Evolutionary conservation across 208 protist species (phyloP).

Genomic region (Leishmania martiniquensis): DNA sequence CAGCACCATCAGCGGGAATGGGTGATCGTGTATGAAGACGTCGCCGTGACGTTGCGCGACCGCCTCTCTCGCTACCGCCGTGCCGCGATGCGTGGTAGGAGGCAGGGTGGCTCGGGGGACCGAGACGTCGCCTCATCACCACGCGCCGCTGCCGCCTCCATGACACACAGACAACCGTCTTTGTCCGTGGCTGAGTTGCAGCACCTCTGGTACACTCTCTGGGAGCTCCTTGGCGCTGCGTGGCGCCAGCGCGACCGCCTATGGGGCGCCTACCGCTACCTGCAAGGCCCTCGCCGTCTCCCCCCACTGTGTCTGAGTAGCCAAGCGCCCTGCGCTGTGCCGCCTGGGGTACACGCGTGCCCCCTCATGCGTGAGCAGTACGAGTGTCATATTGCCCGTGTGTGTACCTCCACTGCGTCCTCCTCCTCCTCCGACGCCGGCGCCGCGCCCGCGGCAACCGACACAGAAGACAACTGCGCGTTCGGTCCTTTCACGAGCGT

Average conservation of each 20-base stretch:
- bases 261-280: slow-evolving; percentile 49
- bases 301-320: slow-evolving; percentile 19
- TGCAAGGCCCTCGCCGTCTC: slow-evolving; percentile 24
- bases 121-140: not conserved
- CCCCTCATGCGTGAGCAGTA: slow-evolving; percentile 24
- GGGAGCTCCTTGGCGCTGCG: slow-evolving; percentile 58
- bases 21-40: slow-evolving; percentile 72
- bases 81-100: slow-evolving; percentile 6
- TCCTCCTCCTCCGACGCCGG: not conserved
- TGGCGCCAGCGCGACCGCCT: slow-evolving; percentile 76
- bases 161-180: not conserved
- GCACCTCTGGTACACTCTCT: slow-evolving; percentile 64
- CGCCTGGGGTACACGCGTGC: slow-evolving; percentile 28
- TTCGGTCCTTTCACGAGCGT: slow-evolving; percentile 72
- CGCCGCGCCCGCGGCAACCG: not conserved
- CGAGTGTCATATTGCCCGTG: slow-evolving; percentile 8
- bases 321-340: slow-evolving; percentile 8
- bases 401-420: not conserved
- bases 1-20: slow-evolving; percentile 60
- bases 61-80: slow-evolving; percentile 57
- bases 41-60: slow-evolving; percentile 47
- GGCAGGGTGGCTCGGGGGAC: not conserved
- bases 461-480: slow-evolving; percentile 57
- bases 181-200: slow-evolving; percentile 28
- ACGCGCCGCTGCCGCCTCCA: not conserved